Percentiles rank a stretch among this genome's conserved stretches.
Conservation (phyloP, 306 rosid species). For the Oemleria cerasiformis region DNA sequence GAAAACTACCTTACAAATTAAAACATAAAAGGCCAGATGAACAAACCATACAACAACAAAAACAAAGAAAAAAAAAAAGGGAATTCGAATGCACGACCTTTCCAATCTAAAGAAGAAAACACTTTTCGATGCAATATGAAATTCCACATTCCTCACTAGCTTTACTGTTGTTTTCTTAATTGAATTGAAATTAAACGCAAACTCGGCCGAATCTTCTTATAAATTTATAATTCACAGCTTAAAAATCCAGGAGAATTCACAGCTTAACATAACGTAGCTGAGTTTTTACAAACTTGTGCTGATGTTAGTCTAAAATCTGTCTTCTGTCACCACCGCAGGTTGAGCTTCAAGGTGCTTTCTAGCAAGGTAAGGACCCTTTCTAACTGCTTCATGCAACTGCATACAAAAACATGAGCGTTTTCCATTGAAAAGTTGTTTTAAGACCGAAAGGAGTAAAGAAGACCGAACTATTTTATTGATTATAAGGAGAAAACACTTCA, state of each 20-base stretch:
- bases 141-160: background rate
- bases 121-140: background rate
- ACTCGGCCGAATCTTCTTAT: background rate
- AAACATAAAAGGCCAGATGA: no score
- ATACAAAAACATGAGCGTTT: slow-evolving; percentile 3
- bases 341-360: slow-evolving; percentile 61
- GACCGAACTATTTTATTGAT: background rate
- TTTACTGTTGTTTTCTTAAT: background rate
- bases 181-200: no score
- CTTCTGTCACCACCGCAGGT: slow-evolving; percentile 76
- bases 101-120: no score
- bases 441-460: background rate
- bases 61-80: no score
- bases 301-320: slow-evolving; percentile 48
- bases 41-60: no score
- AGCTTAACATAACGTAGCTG: background rate
- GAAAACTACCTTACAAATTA: no score
- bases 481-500: background rate
- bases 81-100: no score
- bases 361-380: slow-evolving; percentile 65
- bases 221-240: background rate
- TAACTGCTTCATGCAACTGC: slow-evolving; percentile 80
- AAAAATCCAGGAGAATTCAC: background rate
- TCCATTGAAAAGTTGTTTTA: background rate
- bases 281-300: background rate